Evolutionary conservation across 257 asterid species (phyloP).

Genomic region (Linderniella brevidens): DNA sequence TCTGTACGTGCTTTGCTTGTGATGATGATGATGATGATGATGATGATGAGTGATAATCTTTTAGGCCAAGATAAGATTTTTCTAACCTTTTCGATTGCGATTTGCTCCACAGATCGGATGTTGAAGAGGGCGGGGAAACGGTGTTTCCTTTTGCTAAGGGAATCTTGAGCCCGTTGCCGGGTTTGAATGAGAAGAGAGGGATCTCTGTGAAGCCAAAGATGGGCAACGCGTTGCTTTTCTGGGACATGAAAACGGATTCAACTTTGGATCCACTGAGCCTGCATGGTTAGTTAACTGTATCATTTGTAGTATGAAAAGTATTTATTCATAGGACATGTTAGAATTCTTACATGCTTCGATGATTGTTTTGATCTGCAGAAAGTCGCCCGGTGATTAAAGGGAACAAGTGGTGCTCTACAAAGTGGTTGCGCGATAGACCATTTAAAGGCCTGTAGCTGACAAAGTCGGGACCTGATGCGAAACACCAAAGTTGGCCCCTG

Average conservation of each 20-base stretch:
- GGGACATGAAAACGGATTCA: slow-evolving; percentile 97
- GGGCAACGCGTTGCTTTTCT: slow-evolving; percentile 96
- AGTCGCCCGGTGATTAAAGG: slow-evolving; percentile 86
- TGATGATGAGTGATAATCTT: background rate
- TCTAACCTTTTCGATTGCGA: background rate
- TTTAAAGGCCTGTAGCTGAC: too few species aligned
- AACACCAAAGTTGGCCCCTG: too few species aligned
- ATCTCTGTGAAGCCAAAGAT: slow-evolving; percentile 81
- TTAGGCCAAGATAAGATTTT: background rate
- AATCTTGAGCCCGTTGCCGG: slow-evolving; percentile 65
- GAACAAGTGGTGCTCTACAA: slow-evolving; percentile 92
- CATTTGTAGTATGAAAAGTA: background rate
- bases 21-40: background rate
- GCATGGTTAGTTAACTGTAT: slow-evolving; percentile 57
- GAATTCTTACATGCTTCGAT: background rate
- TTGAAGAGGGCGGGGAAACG: slow-evolving; percentile 99
- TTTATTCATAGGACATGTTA: background rate
- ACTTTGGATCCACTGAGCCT: slow-evolving; percentile 78
- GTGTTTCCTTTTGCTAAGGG: slow-evolving; percentile 91
- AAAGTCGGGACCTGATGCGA: too few species aligned
- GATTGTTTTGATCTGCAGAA: slow-evolving; percentile 17
- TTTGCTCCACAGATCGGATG: slow-evolving; percentile 62
- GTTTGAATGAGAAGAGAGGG: slow-evolving; percentile 82
- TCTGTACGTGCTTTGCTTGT: slow-evolving; percentile 40
- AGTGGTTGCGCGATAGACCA: slow-evolving; percentile 77